Percentiles rank a stretch among this genome's conserved stretches.
These are phyloP conservation scores for Alternaria arbusti DNA, from an alignment of 2,329 filamentous ascomycete genomes.

Conservation along the genomic window DNA sequence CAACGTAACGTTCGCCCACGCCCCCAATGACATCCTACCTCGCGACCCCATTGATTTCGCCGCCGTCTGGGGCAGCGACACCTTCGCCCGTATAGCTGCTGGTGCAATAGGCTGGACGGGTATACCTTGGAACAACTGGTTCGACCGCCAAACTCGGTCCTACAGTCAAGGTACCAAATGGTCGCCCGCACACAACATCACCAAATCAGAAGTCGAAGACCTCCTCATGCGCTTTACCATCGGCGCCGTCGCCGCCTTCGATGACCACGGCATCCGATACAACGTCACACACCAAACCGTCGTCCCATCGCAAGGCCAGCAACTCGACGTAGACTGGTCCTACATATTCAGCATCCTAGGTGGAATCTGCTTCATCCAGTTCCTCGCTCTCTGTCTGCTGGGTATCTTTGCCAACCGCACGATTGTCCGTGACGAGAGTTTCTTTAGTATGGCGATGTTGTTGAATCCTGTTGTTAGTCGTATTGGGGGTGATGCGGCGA, in stretches of 20 bases:
- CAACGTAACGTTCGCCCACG: slow-evolving; percentile 15
- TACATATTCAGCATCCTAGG: slow-evolving; percentile 20
- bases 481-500: slow-evolving; percentile 24
- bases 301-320: slow-evolving; percentile 28
- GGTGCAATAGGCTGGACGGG: slow-evolving; percentile 45
- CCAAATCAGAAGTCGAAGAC: slow-evolving; percentile 20
- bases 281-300: slow-evolving; percentile 16
- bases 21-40: slow-evolving; percentile 29
- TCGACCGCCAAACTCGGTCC: slow-evolving; percentile 18
- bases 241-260: slow-evolving; percentile 41
- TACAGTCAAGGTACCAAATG: slow-evolving; percentile 35
- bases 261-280: slow-evolving; percentile 41
- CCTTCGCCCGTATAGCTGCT: slow-evolving; percentile 33
- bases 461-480: slow-evolving; percentile 34
- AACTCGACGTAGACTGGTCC: slow-evolving; percentile 39
- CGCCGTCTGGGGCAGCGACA: slow-evolving; percentile 21
- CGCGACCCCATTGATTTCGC: slow-evolving; percentile 17
- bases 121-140: slow-evolving; percentile 13
- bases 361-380: slow-evolving; percentile 32
- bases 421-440: slow-evolving; percentile 42
- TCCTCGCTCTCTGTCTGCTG: slow-evolving; percentile 3
- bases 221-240: slow-evolving; percentile 39
- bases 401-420: slow-evolving; percentile 32
- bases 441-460: slow-evolving; percentile 42
- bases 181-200: slow-evolving; percentile 25